Conservation (phyloP, 2,329 filamentous ascomycete species). For the Neodidymelliopsis sp. region DNA sequence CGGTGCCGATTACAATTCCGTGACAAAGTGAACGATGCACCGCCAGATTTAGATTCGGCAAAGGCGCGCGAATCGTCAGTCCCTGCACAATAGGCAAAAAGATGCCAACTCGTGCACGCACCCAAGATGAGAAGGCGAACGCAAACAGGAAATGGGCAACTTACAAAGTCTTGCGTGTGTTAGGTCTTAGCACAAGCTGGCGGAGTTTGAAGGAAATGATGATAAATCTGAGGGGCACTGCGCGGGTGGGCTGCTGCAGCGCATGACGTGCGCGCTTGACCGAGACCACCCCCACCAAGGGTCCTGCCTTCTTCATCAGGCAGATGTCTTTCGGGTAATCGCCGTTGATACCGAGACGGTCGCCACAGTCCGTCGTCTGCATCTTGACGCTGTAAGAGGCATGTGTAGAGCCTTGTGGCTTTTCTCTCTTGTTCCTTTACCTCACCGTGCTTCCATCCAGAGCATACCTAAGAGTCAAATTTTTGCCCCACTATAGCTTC, state of each 20-base stretch:
- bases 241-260: slow-evolving; percentile 24
- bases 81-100: slow-evolving; percentile 31
- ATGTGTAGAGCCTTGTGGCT: neutral
- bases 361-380: neutral
- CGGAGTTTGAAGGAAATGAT: slow-evolving; percentile 12
- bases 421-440: neutral
- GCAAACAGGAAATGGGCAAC: slow-evolving; percentile 21
- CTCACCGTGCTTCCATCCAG: neutral
- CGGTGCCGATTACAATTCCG: slow-evolving; percentile 40
- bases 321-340: neutral
- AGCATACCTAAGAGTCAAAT: neutral
- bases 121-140: slow-evolving; percentile 6
- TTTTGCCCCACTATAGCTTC: slow-evolving; percentile 1
- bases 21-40: slow-evolving; percentile 19
- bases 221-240: slow-evolving; percentile 15
- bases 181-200: slow-evolving; percentile 24
- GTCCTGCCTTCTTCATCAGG: slow-evolving; percentile 18
- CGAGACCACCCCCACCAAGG: slow-evolving; percentile 27
- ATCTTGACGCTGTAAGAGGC: no score
- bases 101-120: slow-evolving; percentile 13
- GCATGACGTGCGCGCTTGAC: slow-evolving; percentile 33
- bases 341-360: neutral
- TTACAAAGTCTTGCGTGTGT: slow-evolving; percentile 32
- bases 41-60: slow-evolving; percentile 36
- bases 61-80: slow-evolving; percentile 27